A percentile compares a stretch with the other conserved stretches of the same genome.
phyloP scores from a whole-genome alignment of 495 filamentous ascomycete species.

The Trichoderma orchidacearum region DNA sequence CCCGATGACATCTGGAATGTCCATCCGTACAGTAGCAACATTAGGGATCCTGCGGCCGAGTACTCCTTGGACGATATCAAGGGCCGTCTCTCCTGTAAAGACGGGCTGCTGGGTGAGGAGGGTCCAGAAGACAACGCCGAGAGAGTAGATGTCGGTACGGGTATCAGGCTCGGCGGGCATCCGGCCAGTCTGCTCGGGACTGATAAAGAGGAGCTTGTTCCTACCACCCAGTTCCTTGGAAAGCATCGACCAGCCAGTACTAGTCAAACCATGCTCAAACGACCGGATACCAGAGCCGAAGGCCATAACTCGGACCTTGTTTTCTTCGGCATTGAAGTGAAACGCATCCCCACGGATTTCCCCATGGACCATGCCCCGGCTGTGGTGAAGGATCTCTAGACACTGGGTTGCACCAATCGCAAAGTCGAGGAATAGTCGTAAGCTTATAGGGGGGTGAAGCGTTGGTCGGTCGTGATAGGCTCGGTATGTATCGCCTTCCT shows the following conservation, averaged over 20 bases:
- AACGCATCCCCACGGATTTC: conserved; percentile 83
- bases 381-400: conserved; percentile 75
- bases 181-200: conserved; percentile 81
- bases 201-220: conserved; percentile 77
- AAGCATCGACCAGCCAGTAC: conserved; percentile 69
- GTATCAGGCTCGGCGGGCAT: conserved; percentile 82
- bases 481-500: conserved; percentile 32
- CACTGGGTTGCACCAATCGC: conserved; percentile 77
- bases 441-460: conserved; percentile 46
- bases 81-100: conserved; percentile 62
- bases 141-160: conserved; percentile 79
- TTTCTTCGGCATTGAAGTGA: conserved; percentile 56
- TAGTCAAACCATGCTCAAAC: conserved; percentile 77
- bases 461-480: conserved; percentile 17
- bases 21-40: conserved; percentile 58
- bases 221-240: conserved; percentile 68
- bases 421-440: conserved; percentile 71
- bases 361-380: conserved; percentile 68
- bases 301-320: conserved; percentile 62
- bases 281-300: conserved; percentile 73
- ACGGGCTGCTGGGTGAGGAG: conserved; percentile 65
- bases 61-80: conserved; percentile 82
- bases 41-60: conserved; percentile 60
- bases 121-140: conserved; percentile 77
- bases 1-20: conserved; percentile 68